phyloP scores from a whole-genome alignment of 768 basidiomycete genomes.

The Boletus subcaerulescens region DNA sequence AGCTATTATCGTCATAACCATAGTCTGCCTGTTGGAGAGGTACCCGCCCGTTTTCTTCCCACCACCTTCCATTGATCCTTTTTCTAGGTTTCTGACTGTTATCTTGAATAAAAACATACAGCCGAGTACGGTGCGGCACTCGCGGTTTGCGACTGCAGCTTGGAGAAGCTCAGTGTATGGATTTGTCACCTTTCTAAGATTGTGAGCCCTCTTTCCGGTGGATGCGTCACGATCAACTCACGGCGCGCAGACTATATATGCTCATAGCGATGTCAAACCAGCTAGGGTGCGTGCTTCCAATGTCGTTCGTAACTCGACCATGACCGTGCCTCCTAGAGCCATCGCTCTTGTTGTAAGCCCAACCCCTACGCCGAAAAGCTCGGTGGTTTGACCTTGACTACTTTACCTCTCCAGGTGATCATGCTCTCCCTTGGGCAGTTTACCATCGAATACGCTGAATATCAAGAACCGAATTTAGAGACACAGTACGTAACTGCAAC shows the following conservation, averaged over 20 bases:
- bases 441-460: conserved; percentile 39
- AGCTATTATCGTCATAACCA: conserved; percentile 42
- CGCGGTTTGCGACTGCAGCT: conserved; percentile 43
- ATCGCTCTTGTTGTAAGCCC: conserved; percentile 25
- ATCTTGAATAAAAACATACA: conserved; percentile 47
- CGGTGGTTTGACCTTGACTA: background rate
- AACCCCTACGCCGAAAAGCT: background rate
- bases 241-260: conserved; percentile 58
- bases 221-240: background rate
- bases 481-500: conserved; percentile 18
- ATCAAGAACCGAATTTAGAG: conserved; percentile 15
- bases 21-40: conserved; percentile 59
- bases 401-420: conserved; percentile 41
- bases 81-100: conserved; percentile 47
- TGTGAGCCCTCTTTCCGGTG: conserved; percentile 43
- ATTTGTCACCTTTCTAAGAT: conserved; percentile 52
- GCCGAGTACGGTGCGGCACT: conserved; percentile 40
- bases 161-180: conserved; percentile 59
- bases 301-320: background rate
- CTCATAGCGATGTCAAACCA: conserved; percentile 71
- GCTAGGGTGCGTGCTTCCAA: conserved; percentile 48
- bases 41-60: conserved; percentile 24
- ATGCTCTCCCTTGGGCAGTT: conserved; percentile 59
- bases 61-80: background rate
- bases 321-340: conserved; percentile 18